These are phyloP conservation scores for Pseudonectria buxi DNA, from an alignment of 2,329 filamentous ascomycete species.

Conservation along the genomic window DNA sequence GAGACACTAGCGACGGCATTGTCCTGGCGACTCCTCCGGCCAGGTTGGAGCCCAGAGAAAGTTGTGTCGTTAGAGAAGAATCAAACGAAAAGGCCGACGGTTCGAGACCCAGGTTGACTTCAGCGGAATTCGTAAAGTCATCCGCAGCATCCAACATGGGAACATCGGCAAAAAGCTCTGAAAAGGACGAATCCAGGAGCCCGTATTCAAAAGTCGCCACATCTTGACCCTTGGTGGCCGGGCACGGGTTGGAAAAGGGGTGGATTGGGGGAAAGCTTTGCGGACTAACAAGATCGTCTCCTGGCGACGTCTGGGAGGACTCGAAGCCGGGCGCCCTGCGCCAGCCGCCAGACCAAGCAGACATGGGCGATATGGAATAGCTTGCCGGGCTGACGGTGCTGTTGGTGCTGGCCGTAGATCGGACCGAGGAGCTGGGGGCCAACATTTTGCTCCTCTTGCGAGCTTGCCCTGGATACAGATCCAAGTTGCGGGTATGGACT, in stretches of 20 bases:
- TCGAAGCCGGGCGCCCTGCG: conserved; percentile 34
- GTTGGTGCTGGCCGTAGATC: conserved; percentile 37
- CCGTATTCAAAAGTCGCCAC: conserved; percentile 23
- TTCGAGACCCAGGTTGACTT: conserved; percentile 25
- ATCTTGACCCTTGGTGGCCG: conserved; percentile 17
- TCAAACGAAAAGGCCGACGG: conserved; percentile 31
- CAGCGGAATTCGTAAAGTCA: conserved; percentile 18
- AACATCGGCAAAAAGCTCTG: conserved; percentile 38
- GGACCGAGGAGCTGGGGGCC: conserved; percentile 41
- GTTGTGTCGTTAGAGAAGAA: conserved; percentile 25
- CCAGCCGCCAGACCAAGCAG: conserved; percentile 35
- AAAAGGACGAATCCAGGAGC: conserved; percentile 24
- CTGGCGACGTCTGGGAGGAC: conserved; percentile 40
- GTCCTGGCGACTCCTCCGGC: conserved; percentile 27
- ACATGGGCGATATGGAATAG: conserved; percentile 41
- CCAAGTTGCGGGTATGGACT: conserved; percentile 31
- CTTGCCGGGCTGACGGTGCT: conserved; percentile 32
- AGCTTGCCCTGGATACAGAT: conserved; percentile 23
- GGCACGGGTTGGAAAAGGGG: conserved; percentile 15
- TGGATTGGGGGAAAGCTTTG: conserved; percentile 22
- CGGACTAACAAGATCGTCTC: conserved; percentile 32
- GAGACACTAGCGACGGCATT: conserved; percentile 9
- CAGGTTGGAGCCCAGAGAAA: conserved; percentile 31
- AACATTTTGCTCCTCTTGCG: conserved; percentile 35
- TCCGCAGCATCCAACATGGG: conserved; percentile 27